Conservation (phyloP, 164 flowering plant genomes). For the Paratinospora sagittata region DNA sequence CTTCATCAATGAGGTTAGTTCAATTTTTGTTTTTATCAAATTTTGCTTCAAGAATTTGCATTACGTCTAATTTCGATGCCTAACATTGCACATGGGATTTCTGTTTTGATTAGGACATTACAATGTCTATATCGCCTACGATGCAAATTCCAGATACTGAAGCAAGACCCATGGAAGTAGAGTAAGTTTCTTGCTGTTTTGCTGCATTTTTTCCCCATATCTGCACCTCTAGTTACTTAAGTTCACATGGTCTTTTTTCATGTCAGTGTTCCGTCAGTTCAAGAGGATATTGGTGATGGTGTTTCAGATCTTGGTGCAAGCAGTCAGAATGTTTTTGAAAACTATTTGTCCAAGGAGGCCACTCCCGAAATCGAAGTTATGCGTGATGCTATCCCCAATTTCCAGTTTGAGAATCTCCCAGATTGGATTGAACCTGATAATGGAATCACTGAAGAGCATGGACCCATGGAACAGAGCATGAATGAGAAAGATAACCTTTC, state of each 20-base stretch:
- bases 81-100: conserved; percentile 2
- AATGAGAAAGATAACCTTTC: conserved; percentile 36
- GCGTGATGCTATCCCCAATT: conserved; percentile 47
- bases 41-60: neutral
- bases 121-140: conserved; percentile 20
- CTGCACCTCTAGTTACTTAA: neutral
- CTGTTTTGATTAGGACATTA: conserved; percentile 33
- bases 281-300: conserved; percentile 10
- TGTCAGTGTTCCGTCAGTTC: conserved; percentile 24
- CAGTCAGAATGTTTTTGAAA: conserved; percentile 17
- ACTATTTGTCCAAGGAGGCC: conserved; percentile 20
- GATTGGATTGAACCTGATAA: conserved; percentile 13
- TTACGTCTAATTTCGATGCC: neutral
- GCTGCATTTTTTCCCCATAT: neutral
- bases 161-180: conserved; percentile 35
- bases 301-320: conserved; percentile 26
- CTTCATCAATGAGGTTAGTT: conserved; percentile 52
- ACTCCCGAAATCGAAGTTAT: conserved; percentile 46
- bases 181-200: conserved; percentile 29
- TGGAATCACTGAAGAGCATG: conserved; percentile 18
- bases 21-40: neutral
- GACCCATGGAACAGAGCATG: conserved; percentile 15
- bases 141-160: conserved; percentile 23
- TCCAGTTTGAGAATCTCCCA: conserved; percentile 18
- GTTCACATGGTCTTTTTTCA: neutral